Conservation (phyloP, 1,139 yeast genomes). For the Candida sp. region DNA sequence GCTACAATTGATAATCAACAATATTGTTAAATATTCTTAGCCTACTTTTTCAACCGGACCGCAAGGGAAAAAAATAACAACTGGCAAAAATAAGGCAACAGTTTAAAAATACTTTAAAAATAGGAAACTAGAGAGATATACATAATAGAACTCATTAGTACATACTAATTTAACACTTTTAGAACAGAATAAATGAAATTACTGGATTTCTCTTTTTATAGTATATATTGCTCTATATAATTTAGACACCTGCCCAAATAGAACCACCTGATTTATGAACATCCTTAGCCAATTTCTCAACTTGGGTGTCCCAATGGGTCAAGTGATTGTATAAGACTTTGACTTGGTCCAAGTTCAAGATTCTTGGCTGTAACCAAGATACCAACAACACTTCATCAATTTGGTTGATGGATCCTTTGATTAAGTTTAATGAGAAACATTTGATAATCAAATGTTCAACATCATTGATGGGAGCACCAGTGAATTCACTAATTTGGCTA, state of each 20-base stretch:
- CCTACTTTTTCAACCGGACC: not conserved
- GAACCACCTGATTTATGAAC: constrained; percentile 36
- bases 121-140: too few species aligned
- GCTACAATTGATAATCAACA: not conserved
- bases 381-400: constrained; percentile 74
- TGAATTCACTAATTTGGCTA: constrained; percentile 65
- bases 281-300: constrained; percentile 55
- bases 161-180: too few species aligned
- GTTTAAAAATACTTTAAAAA: too few species aligned
- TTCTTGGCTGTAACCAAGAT: constrained; percentile 95
- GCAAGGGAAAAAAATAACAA: not conserved
- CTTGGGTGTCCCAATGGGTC: constrained; percentile 74
- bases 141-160: too few species aligned
- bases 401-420: constrained; percentile 88
- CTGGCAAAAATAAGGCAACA: too few species aligned
- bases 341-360: constrained; percentile 79
- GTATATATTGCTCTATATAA: not conserved
- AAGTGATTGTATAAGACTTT: constrained; percentile 71
- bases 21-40: not conserved
- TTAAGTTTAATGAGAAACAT: constrained; percentile 78
- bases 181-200: too few species aligned
- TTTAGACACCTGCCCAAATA: constrained; percentile 33
- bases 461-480: constrained; percentile 66
- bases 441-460: constrained; percentile 92
- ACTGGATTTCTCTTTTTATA: too few species aligned